Conservation (phyloP, 139 green algal species). For the Raphidocelis subcapitata region DNA sequence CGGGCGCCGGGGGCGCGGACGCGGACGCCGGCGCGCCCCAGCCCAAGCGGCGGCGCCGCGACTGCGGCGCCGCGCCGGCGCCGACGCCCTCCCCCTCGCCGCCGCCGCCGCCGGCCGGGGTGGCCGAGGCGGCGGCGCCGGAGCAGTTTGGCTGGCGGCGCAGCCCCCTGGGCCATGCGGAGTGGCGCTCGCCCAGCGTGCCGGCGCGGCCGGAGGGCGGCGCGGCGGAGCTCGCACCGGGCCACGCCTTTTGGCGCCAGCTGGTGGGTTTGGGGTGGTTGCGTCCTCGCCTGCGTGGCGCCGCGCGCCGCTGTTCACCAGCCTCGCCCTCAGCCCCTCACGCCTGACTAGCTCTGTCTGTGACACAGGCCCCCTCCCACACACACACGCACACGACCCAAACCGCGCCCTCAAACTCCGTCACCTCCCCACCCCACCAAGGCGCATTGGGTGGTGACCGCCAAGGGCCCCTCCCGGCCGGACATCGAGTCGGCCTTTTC, state of each 20-base stretch:
- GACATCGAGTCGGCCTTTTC: slow-evolving; percentile 14
- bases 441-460: slow-evolving; percentile 6
- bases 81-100: too few relatives aligned
- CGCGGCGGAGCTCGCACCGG: not conserved
- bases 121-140: not conserved
- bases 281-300: not conserved
- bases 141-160: not conserved
- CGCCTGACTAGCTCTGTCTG: not conserved
- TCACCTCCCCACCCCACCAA: not conserved
- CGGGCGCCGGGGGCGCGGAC: not conserved
- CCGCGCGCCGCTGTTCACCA: not conserved
- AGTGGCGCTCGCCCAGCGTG: not conserved
- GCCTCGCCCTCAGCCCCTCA: not conserved
- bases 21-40: not conserved
- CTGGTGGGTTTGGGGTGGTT: slow-evolving; percentile 9
- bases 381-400: not conserved
- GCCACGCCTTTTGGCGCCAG: slow-evolving; percentile 16
- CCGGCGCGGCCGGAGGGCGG: not conserved
- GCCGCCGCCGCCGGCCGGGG: too few relatives aligned
- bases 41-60: not conserved
- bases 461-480: not conserved
- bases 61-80: not conserved
- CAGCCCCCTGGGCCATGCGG: not conserved
- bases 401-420: not conserved
- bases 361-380: not conserved